Evolutionary conservation across 2,329 filamentous ascomycete species (phyloP), one percentile per base, ranked within the genome.

Genomic region (Atkinsonella hypoxylon): DNA sequence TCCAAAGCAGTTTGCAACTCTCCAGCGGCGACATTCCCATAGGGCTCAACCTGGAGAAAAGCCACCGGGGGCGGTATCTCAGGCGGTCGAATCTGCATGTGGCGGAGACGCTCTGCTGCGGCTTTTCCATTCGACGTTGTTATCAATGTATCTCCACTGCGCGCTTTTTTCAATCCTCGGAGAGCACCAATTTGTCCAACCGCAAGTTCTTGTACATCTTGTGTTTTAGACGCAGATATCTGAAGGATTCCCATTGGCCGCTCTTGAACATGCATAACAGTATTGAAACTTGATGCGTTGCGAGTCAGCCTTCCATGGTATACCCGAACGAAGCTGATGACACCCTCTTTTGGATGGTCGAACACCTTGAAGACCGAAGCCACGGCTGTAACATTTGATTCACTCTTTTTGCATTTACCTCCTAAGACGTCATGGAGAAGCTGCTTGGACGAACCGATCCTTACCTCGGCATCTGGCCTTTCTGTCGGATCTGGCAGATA

Each of bases 151-250:
- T 98, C 93, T 1, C 93, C 93, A 1, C 93, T 98, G 38, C 93
- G 79, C n/a, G 91, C 85, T 59, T 85, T 79, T 64, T 95, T 96
- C 17, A 97, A 77, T 0, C 91, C 93, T 13, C 87, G 83, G 47
- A 98, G 84, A 4, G 95, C 93, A 32, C 93, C 93, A 54, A 98
- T 98, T 63, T 97, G 90, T 0, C 93, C 93, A 0, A 88, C 81
- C 3, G 81, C 74, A 38, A 98, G 85, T 30, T 83, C 79, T 18
- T 84, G 79, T 20, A 97, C 83, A 56, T 96, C 89, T 15, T 94
- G 79, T 0, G 90, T 85, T 61, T 94, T 87, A 36, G 83, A 84
- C 47, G 89, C 93, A 54, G 93, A 94, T 72, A 97, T 94, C 57
- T 90, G 89, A 50, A 96, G 71, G 36, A 97, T 77, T 3, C 85